Evolutionary conservation across 805 yeast genomes (phyloP).

Genomic region (Isabelozyma gotoi): DNA sequence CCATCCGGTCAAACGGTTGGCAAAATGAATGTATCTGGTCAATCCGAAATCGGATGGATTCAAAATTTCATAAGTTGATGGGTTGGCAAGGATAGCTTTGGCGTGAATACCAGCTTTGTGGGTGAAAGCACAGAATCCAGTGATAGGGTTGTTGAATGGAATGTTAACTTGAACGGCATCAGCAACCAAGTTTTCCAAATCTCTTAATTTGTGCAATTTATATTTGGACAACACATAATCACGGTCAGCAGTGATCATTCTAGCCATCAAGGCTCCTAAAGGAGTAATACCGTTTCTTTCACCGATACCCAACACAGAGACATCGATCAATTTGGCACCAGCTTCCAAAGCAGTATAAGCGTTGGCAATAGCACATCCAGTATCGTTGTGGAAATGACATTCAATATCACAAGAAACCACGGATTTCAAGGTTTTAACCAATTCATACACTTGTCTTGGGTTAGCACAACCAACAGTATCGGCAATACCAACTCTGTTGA

Average conservation of each 20-base stretch:
- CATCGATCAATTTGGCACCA: slow-evolving; percentile 94
- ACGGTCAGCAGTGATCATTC: slow-evolving; percentile 98
- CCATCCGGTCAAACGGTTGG: slow-evolving; percentile 98
- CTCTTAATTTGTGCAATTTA: slow-evolving; percentile 93
- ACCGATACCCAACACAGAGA: slow-evolving; percentile 95
- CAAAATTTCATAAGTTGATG: slow-evolving; percentile 96
- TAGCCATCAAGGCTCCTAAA: slow-evolving; percentile 96
- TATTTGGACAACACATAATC: slow-evolving; percentile 93
- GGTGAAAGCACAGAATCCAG: slow-evolving; percentile 99
- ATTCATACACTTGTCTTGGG: slow-evolving; percentile 98
- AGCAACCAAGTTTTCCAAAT: slow-evolving; percentile 92
- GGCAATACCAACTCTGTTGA: slow-evolving; percentile 98
- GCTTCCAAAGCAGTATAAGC: slow-evolving; percentile 98
- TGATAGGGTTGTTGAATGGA: slow-evolving; percentile 97
- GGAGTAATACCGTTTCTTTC: slow-evolving; percentile 99
- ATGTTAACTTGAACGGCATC: slow-evolving; percentile 96
- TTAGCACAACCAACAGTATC: slow-evolving; percentile 99
- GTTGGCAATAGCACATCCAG: slow-evolving; percentile 98
- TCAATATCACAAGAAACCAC: slow-evolving; percentile 97
- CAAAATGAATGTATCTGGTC: slow-evolving; percentile 94
- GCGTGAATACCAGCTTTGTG: slow-evolving; percentile 99
- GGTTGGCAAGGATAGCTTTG: slow-evolving; percentile 96
- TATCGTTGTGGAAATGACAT: slow-evolving; percentile 98
- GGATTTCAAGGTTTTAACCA: slow-evolving; percentile 87
- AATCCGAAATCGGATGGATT: slow-evolving; percentile 95